phyloP scores from a whole-genome alignment of 169 alveolate genomes.

The Cryptosporidium viatorum region DNA sequence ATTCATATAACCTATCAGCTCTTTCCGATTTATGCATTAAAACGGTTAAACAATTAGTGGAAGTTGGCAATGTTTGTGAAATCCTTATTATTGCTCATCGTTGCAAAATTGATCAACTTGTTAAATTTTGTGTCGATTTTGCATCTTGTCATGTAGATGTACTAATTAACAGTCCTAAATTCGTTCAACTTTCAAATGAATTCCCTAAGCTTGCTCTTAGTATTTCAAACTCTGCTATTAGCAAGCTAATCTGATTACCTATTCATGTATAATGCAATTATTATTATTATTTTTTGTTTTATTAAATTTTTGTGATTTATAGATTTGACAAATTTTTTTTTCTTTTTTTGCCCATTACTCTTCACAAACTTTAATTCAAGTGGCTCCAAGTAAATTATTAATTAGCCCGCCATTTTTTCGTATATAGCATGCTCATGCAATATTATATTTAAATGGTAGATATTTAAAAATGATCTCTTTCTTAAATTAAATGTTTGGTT shows the following conservation, averaged over 20 bases:
- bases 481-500: background rate
- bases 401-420: no score
- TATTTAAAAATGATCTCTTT: no score
- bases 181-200: constrained; percentile 1
- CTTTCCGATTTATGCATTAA: constrained; percentile 32
- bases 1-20: constrained; percentile 34
- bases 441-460: no score
- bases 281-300: background rate
- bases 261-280: background rate
- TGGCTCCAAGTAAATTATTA: no score
- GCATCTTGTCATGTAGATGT: constrained; percentile 42
- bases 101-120: background rate
- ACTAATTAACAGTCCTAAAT: constrained; percentile 21
- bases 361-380: no score
- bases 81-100: constrained; percentile 35
- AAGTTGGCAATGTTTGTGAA: constrained; percentile 56
- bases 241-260: background rate
- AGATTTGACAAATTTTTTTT: no score
- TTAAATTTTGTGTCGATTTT: constrained; percentile 42
- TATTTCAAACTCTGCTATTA: constrained; percentile 35
- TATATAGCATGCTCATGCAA: no score
- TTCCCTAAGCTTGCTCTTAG: constrained; percentile 46
- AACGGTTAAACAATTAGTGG: constrained; percentile 26
- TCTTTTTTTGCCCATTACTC: no score
- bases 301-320: background rate